Evolutionary conservation across 2,329 filamentous ascomycete species (phyloP), one percentile per base, ranked within the genome.

Genomic region (Trichoderma koningii): DNA sequence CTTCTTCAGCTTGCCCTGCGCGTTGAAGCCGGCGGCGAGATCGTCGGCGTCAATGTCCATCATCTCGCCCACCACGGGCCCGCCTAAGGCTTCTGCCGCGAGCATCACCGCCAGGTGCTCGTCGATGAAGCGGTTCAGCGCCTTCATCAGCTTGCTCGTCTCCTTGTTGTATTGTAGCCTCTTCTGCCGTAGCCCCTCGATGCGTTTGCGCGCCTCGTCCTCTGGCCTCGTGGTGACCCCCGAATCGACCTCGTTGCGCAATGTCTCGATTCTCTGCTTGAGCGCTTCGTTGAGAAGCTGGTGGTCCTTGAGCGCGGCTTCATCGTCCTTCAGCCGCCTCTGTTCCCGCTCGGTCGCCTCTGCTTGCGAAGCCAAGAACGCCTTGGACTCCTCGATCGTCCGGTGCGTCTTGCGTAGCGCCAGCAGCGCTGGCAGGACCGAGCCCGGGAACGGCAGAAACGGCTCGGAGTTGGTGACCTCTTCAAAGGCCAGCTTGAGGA

Each of bases 51-150:
- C 77, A 23, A 90, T 72, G 74, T 90, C 86, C 72, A 89, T 81
- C 70, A 89, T 81, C 69, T 92, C 89, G 3, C 92, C 91, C 0
- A 93, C 91, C 12, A 93, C 89, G 0, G 92, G 92, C 0, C 92
- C 92, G 7, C 92, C 92, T 1, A 93, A 82, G 72, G 93, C 90
- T 77, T 96, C 92, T 0, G 91, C 90, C 7, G 91, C 92, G 50
- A 96, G 81, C 86, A 94, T 90, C 3, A 85, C 78, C 1, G 90
- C 89, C 1, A 96, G 82, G 47, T 86, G 83, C 50, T 86, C 79
- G 67, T 91, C 85, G 65, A 94, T 88, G 72, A 96, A 96, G 17
- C 78, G 79, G 68, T 89, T 85, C 63, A 96, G 82, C 0, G 85
- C 82, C 65, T 82, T 83, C 63, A 90, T 84, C 17, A 95, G 79